These are phyloP conservation scores for Lipomyces mesembrius DNA, from an alignment of 805 yeast genomes.

Conservation along the genomic window DNA sequence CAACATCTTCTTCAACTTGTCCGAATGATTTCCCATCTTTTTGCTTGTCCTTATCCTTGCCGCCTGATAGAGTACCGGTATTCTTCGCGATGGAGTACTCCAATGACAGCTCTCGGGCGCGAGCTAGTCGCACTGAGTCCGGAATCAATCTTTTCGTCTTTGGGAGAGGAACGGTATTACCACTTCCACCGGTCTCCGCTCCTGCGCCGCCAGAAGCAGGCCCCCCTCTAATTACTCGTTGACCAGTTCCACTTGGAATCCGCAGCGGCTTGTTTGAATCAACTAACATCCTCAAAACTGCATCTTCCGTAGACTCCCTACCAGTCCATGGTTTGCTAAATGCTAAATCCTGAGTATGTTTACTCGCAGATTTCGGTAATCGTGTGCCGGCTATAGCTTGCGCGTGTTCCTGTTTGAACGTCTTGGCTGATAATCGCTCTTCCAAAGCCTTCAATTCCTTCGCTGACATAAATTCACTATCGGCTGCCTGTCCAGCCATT, in stretches of 20 bases:
- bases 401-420: slow-evolving; percentile 51
- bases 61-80: slow-evolving; percentile 41
- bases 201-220: slow-evolving; percentile 23
- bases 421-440: slow-evolving; percentile 42
- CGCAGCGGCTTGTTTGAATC: slow-evolving; percentile 55
- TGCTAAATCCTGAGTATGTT: slow-evolving; percentile 56
- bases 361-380: slow-evolving; percentile 53
- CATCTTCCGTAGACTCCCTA: slow-evolving; percentile 53
- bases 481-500: slow-evolving; percentile 1
- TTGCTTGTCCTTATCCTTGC: slow-evolving; percentile 24
- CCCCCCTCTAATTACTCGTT: background rate
- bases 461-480: slow-evolving; percentile 11
- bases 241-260: slow-evolving; percentile 20
- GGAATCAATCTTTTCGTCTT: slow-evolving; percentile 40
- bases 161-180: slow-evolving; percentile 28
- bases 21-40: slow-evolving; percentile 26
- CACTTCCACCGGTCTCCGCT: slow-evolving; percentile 38
- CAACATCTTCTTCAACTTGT: slow-evolving; percentile 53
- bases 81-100: slow-evolving; percentile 63
- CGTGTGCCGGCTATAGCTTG: slow-evolving; percentile 50
- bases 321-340: slow-evolving; percentile 64
- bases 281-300: slow-evolving; percentile 58
- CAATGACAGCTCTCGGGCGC: slow-evolving; percentile 67
- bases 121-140: slow-evolving; percentile 51
- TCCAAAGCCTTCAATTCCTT: slow-evolving; percentile 22